These are phyloP conservation scores for Cercospora zeina DNA, from an alignment of 2,329 filamentous ascomycete genomes.

Conservation along the genomic window DNA sequence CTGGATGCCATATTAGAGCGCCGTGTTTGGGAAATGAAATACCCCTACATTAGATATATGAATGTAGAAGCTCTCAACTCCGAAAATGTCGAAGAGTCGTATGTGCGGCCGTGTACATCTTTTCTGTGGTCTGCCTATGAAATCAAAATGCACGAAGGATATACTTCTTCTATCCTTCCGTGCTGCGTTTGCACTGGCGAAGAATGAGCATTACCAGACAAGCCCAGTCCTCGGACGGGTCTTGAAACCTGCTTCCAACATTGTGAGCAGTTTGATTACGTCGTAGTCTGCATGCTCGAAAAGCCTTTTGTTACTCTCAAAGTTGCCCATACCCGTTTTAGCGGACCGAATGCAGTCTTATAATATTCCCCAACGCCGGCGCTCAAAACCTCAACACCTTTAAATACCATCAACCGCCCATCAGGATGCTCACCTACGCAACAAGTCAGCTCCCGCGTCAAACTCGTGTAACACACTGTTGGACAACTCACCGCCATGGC, in stretches of 20 bases:
- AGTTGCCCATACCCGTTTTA: not conserved
- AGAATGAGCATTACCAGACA: not conserved
- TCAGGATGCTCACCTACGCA: slow-evolving; percentile 32
- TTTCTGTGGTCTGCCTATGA: not conserved
- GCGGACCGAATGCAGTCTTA: not conserved
- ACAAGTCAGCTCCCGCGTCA: not conserved
- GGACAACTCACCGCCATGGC: slow-evolving; percentile 76
- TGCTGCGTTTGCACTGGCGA: not conserved
- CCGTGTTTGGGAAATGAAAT: not conserved
- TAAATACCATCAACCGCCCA: slow-evolving; percentile 27
- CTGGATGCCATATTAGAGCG: too few species aligned
- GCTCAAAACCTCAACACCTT: slow-evolving; percentile 23
- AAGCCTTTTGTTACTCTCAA: not conserved
- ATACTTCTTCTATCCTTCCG: not conserved
- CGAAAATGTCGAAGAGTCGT: not conserved
- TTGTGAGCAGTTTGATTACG: not conserved
- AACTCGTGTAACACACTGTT: not conserved
- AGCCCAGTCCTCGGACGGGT: not conserved
- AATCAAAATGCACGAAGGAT: not conserved
- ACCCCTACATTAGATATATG: not conserved
- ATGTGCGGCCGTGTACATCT: not conserved
- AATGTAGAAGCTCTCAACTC: not conserved
- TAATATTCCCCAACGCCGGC: slow-evolving; percentile 26
- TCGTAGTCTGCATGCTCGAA: not conserved
- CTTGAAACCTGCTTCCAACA: not conserved